Base-by-base conservation (phyloP, 176 grass and related monocot species). In the Thinopyrum elongatum region DNA sequence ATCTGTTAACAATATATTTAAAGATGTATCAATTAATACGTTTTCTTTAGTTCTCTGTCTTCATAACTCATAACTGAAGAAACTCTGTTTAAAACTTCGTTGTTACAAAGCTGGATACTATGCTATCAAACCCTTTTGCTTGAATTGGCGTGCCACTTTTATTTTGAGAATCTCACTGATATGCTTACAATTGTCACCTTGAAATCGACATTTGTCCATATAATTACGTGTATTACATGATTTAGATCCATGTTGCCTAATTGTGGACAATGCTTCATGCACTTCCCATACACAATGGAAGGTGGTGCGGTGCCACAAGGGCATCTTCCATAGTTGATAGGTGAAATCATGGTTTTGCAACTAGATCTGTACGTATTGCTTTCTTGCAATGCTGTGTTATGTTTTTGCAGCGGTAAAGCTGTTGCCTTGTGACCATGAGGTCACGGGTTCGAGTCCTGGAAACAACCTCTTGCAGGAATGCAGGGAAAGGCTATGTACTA, bases 71-170 rank as follows among this genome's bases (percentile, higher is more conserved):
- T 79, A 69, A 51, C n/a, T 49, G 57, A 16, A 65, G 26, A 64
- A 80, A 33, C 60, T 76, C 26, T 80, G 19, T 53, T 75, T 74
- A 85, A 74, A 44, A 42, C 38, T 7, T 2, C 30, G 61, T n/a
- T 81, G 17, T 80, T 31, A 67, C 26, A 76, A 85, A 76, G 36
- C 33, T 85, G 68, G 76, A 80, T 74, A 30, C 2, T 64, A 64
- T 74, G 8, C 66, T 63, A 80, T 42, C 19, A 80, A 72, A 83
- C 72, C 72, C 81, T 83, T 39, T 27, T 41, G 51, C 66, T 71
- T 83, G 35, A 27, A 67, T 77, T 47, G 14, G 22, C 3, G 2
- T 65, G 81, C 29, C 16, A 72, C 8, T 51, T 71, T 58, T 51
- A 70, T 38, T 62, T 79, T 84, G 21, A 2, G 34, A 80, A 59